Base-by-base conservation (phyloP, 1,139 yeast species). In the Suhomyces choctaworum region DNA sequence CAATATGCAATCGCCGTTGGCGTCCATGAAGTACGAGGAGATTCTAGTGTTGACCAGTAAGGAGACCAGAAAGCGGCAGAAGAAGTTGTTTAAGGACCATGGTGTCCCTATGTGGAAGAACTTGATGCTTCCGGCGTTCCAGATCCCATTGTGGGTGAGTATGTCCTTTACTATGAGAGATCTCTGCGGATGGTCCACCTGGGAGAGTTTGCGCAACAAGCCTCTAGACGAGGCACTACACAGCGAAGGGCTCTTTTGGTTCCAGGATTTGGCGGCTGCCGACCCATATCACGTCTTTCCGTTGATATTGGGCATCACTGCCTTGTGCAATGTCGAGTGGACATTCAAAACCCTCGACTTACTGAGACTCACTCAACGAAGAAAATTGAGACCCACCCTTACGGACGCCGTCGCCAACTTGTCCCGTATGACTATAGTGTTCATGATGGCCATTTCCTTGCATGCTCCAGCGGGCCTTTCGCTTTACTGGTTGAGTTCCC, bases 401-500 rank as follows among this genome's bases (percentile, higher is more conserved):
- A 71, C 82, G 17, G 88, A 73, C 53, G 77, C 77, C 13, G 58
- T 70, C 34, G 70, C 82, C 37, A 87, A 80, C 45, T 57, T 85
- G 2, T 76, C 95, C 2, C 67, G 96, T 51, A 70, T 87, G 50
- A 80, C 92, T 16, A 78, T 85, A 34, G 80, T 88, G 2, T 80
- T 86, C 46, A 69, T 90, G 62, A 87, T 88, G 84, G 90, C 90
- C 5, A 70, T 88, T 9, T 73, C 95, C 0, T 75, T 88, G 34
- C 94, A 89, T 51, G 95, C 96, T 0, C 95, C 97, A 0, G 67
- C 81, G 15, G 89, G 95, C 0, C 65, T 90, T 28, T 78, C 82
- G 0, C 58, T 88, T 20, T 90, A 88, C 59, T 90, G 97, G 97
- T 70, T 87, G 21, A 79, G 90, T 31, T 88, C 96, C 0, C 90